A percentile compares a stretch with the other conserved stretches of the same genome.
Conservation (phyloP, 2,329 filamentous ascomycete genomes). For the Harringtonia aguacate region DNA sequence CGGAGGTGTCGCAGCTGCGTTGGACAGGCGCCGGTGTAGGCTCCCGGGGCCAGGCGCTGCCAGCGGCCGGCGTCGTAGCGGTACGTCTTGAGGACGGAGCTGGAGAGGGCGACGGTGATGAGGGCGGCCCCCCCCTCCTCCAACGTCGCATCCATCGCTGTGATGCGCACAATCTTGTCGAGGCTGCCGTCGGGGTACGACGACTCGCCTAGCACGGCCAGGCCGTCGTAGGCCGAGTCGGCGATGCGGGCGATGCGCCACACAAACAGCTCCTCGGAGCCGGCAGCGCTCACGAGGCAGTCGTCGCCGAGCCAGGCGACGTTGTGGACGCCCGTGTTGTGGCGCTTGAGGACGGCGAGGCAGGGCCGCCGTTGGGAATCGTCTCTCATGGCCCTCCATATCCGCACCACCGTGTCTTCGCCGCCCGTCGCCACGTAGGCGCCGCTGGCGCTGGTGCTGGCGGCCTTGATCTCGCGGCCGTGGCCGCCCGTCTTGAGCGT, state of each 20-base stretch:
- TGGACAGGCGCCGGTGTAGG: constrained; percentile 64
- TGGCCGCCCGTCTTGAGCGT: constrained; percentile 63
- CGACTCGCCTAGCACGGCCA: constrained; percentile 48
- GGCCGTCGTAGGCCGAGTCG: constrained; percentile 28
- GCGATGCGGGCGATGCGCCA: constrained; percentile 58
- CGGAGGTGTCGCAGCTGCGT: constrained; percentile 48
- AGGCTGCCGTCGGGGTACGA: constrained; percentile 37
- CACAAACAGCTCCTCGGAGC: constrained; percentile 79
- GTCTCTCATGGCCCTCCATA: constrained; percentile 41
- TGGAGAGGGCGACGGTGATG: constrained; percentile 69
- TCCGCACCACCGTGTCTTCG: constrained; percentile 65
- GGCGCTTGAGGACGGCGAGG: constrained; percentile 58
- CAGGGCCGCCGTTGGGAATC: constrained; percentile 27
- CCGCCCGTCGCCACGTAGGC: constrained; percentile 50
- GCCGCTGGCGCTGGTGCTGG: constrained; percentile 24
- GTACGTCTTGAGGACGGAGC: constrained; percentile 63
- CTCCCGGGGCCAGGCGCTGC: constrained; percentile 37
- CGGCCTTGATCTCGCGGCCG: constrained; percentile 67
- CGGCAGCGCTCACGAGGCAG: constrained; percentile 77
- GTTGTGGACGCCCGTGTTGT: constrained; percentile 75
- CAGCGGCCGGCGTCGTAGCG: constrained; percentile 35
- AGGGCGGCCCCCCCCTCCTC: constrained; percentile 28
- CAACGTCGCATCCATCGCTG: constrained; percentile 20
- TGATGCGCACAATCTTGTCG: constrained; percentile 62
- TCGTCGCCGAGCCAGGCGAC: constrained; percentile 59